These are phyloP conservation scores for Backusella sp. DNA, from an alignment of 192 early-diverging fungal genomes.

Conservation along the genomic window DNA sequence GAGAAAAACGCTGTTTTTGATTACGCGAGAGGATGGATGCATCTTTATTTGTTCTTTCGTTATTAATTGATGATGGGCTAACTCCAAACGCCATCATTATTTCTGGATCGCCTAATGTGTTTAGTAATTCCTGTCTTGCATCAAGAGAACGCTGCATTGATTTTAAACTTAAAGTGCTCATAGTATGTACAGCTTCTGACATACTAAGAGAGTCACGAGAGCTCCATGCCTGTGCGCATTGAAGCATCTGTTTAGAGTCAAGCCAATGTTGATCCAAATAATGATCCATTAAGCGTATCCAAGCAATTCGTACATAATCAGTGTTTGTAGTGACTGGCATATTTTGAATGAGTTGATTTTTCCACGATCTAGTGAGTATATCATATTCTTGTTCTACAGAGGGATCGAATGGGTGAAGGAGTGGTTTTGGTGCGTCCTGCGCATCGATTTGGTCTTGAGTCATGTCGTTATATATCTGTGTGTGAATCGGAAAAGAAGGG, in stretches of 20 bases:
- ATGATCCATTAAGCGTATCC: constrained; percentile 16
- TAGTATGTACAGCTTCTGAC: constrained; percentile 21
- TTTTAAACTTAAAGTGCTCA: constrained; percentile 22
- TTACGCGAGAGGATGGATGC: not conserved
- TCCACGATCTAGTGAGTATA: constrained; percentile 13
- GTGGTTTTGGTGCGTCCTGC: constrained; percentile 2
- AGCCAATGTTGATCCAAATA: constrained; percentile 26
- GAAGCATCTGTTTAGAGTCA: constrained; percentile 25
- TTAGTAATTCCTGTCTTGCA: constrained; percentile 21
- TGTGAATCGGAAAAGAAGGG: not conserved
- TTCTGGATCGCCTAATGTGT: constrained; percentile 11
- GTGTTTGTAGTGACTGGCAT: not conserved
- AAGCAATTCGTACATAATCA: constrained; percentile 7
- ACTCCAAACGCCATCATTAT: not conserved
- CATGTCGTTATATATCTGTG: not conserved
- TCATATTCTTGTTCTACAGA: constrained; percentile 23
- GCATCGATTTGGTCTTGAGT: not conserved
- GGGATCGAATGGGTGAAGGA: constrained; percentile 16
- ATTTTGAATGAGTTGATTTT: constrained; percentile 13
- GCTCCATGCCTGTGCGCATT: constrained; percentile 26
- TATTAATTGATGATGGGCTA: not conserved
- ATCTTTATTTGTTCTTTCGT: not conserved
- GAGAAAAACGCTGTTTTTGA: not conserved
- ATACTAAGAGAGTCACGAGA: not conserved
- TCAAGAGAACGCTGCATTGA: constrained; percentile 21